Evolutionary conservation across 2,329 filamentous ascomycete genomes (phyloP).

Genomic region (Fusarium sulawesiense): DNA sequence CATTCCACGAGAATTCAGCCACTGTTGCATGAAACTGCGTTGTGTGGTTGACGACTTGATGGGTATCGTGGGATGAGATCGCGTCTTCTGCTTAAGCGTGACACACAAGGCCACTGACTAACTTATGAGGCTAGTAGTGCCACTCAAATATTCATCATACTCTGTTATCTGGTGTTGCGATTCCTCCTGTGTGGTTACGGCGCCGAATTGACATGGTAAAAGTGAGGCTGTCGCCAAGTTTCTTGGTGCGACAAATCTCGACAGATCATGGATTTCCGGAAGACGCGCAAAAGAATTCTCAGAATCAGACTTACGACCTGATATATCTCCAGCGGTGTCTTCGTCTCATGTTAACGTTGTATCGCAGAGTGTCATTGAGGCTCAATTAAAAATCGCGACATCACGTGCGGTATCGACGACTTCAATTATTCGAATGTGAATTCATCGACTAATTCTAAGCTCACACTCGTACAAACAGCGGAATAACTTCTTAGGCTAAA

Average conservation of each 20-base stretch:
- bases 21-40: background rate
- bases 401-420: background rate
- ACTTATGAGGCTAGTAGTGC: background rate
- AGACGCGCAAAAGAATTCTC: background rate
- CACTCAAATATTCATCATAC: background rate
- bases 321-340: background rate
- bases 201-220: background rate
- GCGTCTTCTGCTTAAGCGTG: background rate
- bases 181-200: background rate
- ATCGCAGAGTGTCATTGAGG: background rate
- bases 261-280: background rate
- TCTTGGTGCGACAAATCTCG: background rate
- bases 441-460: background rate
- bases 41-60: background rate
- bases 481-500: background rate
- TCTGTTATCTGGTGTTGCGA: background rate
- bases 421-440: background rate
- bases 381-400: background rate
- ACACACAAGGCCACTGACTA: background rate
- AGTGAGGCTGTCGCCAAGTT: background rate
- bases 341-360: background rate
- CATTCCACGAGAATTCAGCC: background rate
- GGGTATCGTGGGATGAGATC: background rate
- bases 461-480: background rate
- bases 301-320: rapidly evolving